Conservation (phyloP, 2,329 filamentous ascomycete species). For the Fusarium verticillioides region DNA sequence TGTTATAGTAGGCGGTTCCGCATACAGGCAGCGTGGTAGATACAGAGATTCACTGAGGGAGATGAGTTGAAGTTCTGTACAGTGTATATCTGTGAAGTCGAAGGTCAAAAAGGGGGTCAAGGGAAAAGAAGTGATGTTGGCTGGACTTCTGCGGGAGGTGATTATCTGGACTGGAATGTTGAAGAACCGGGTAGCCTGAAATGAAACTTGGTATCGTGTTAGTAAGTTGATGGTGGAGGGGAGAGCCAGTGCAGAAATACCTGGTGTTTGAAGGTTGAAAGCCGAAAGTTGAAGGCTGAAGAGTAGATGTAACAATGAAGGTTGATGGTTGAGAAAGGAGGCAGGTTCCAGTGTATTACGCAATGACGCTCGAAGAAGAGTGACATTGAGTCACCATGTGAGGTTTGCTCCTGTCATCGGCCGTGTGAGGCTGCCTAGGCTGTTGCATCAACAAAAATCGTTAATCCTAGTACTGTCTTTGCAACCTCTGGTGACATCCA, state of each 20-base stretch:
- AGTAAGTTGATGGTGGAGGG: not conserved
- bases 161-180: too few species aligned
- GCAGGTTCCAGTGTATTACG: not conserved
- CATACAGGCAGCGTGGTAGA: not conserved
- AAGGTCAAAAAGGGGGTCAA: accelerated
- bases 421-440: not conserved
- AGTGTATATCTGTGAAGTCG: not conserved
- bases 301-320: not conserved
- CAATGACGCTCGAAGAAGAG: accelerated
- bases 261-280: not conserved
- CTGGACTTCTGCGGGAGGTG: not conserved
- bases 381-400: not conserved
- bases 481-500: not conserved
- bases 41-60: not conserved
- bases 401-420: not conserved
- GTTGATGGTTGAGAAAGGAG: too few species aligned
- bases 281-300: too few species aligned
- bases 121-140: not conserved
- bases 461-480: too few species aligned
- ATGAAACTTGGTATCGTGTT: not conserved
- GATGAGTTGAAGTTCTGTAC: not conserved
- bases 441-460: not conserved
- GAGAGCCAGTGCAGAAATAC: not conserved
- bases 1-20: too few species aligned
- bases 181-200: not conserved